Percentiles rank a stretch among this genome's conserved stretches.
Conservation (phyloP, 2,329 filamentous ascomycete genomes). For the Ophiostoma novo-ulmi region DNA sequence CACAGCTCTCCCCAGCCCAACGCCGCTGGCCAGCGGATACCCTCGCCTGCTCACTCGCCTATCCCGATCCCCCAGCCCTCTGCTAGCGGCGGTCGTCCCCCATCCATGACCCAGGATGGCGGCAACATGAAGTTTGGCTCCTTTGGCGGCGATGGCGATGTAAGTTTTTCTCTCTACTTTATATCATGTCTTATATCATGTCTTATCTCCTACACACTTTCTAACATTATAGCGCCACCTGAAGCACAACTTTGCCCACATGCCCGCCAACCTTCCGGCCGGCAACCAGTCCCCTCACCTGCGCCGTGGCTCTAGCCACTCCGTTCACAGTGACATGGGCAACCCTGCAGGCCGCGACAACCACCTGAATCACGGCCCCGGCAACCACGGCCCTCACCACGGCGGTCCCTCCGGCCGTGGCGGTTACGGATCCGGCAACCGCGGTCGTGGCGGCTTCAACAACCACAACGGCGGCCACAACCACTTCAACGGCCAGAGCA, state of each 20-base stretch:
- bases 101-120: slow-evolving; percentile 66
- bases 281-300: slow-evolving; percentile 58
- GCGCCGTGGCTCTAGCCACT: slow-evolving; percentile 81
- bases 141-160: slow-evolving; percentile 73
- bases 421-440: slow-evolving; percentile 45
- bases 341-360: slow-evolving; percentile 57
- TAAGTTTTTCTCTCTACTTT: slow-evolving; percentile 43
- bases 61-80: slow-evolving; percentile 88
- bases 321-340: slow-evolving; percentile 64
- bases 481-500: slow-evolving; percentile 43
- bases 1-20: slow-evolving; percentile 63
- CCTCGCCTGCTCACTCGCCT: slow-evolving; percentile 81
- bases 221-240: slow-evolving; percentile 55
- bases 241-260: slow-evolving; percentile 53
- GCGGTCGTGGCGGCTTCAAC: slow-evolving; percentile 46
- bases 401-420: slow-evolving; percentile 56
- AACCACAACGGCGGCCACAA: slow-evolving; percentile 37
- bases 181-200: background rate
- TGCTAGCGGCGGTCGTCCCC: slow-evolving; percentile 78
- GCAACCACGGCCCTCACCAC: slow-evolving; percentile 62
- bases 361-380: slow-evolving; percentile 61
- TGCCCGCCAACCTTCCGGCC: slow-evolving; percentile 40
- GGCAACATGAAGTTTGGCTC: slow-evolving; percentile 75
- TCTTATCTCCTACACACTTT: background rate
- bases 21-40: slow-evolving; percentile 63